A percentile compares a stretch with the other conserved stretches of the same genome.
phyloP scores from a whole-genome alignment of 2,329 filamentous ascomycete genomes.

The Helminthosporium solani region DNA sequence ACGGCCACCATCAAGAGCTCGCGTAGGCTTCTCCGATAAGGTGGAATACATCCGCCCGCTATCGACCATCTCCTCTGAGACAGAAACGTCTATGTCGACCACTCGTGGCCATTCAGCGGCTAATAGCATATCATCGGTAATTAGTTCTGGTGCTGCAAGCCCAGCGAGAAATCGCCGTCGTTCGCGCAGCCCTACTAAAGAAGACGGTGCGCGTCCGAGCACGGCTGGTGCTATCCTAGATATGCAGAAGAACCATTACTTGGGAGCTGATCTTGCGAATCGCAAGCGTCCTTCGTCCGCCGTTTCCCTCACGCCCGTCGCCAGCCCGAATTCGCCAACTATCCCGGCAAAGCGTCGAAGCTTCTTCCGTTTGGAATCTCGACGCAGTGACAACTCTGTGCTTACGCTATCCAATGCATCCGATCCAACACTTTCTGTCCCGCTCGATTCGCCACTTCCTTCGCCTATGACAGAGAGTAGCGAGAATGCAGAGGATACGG shows the following conservation, averaged over 20 bases:
- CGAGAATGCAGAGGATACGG: constrained; percentile 38
- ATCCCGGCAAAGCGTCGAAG: constrained; percentile 37
- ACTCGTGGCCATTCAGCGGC: constrained; percentile 72
- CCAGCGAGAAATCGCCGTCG: constrained; percentile 46
- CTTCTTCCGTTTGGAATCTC: constrained; percentile 54
- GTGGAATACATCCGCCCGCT: constrained; percentile 81
- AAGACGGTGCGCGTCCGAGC: constrained; percentile 57
- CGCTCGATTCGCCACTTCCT: constrained; percentile 26
- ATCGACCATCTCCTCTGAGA: constrained; percentile 81
- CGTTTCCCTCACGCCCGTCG: constrained; percentile 23
- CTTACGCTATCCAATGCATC: constrained; percentile 35
- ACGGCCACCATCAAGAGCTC: constrained; percentile 55
- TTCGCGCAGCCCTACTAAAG: constrained; percentile 43
- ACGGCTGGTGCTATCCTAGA: constrained; percentile 72
- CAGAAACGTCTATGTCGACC: constrained; percentile 71
- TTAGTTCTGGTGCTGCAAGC: constrained; percentile 59
- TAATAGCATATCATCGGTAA: constrained; percentile 76
- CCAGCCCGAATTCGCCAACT: constrained; percentile 19
- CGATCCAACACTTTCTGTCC: constrained; percentile 35
- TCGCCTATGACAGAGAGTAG: constrained; percentile 28
- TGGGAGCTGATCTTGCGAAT: constrained; percentile 26
- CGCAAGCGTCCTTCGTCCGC: constrained; percentile 43
- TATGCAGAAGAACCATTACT: constrained; percentile 26
- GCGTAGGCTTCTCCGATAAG: constrained; percentile 81
- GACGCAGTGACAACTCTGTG: constrained; percentile 41